Percentiles rank a stretch among this genome's conserved stretches.
Conservation (phyloP, 1,284 basidiomycete species). For the Melampsora occidentalis region DNA sequence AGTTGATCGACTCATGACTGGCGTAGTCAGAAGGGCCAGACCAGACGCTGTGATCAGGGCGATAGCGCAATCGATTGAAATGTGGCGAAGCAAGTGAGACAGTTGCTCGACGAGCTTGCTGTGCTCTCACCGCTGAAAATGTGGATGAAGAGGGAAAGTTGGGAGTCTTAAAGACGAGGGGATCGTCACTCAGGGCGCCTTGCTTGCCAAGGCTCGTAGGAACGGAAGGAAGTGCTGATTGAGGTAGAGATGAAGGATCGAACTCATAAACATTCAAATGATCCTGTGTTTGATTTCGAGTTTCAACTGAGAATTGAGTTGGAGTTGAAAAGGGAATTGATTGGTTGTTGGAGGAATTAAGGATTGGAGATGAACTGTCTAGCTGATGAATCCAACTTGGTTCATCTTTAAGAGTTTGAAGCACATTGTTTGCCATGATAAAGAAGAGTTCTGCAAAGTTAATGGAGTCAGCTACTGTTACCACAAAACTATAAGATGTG, state of each 20-base stretch:
- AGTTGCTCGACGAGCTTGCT: slow-evolving; percentile 25
- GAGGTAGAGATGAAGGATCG: neutral
- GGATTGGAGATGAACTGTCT: too few species aligned
- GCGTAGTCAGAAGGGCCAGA: neutral
- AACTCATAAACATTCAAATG: neutral
- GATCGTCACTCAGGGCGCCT: neutral
- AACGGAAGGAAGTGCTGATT: neutral
- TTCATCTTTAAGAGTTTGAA: too few species aligned
- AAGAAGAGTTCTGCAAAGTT: too few species aligned
- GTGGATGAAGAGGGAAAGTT: neutral
- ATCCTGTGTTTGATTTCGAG: neutral
- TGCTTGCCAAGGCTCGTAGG: too few species aligned
- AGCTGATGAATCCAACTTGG: too few species aligned
- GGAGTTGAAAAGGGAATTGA: too few species aligned
- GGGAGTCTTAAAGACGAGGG: neutral
- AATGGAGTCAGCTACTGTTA: too few species aligned
- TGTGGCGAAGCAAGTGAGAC: slow-evolving; percentile 17
- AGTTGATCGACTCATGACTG: neutral
- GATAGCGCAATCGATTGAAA: neutral
- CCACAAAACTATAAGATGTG: too few species aligned
- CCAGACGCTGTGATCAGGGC: neutral
- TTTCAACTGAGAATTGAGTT: too few species aligned
- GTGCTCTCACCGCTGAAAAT: neutral
- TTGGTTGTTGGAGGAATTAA: too few species aligned
- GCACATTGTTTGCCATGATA: too few species aligned